These are phyloP conservation scores for Beauveria sp. DNA, from an alignment of 2,329 filamentous ascomycete species.

Conservation along the genomic window DNA sequence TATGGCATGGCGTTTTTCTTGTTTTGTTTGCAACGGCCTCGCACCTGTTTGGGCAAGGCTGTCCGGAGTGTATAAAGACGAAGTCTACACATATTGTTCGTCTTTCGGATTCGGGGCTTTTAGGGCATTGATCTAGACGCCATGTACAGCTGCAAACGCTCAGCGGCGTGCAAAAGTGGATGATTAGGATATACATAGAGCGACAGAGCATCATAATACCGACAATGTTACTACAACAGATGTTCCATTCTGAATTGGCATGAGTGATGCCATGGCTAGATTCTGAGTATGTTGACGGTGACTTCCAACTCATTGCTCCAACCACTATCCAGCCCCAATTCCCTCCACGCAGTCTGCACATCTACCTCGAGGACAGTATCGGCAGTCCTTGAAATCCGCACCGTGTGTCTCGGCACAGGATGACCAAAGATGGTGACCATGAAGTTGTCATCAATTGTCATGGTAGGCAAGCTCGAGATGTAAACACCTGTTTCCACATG, in stretches of 20 bases:
- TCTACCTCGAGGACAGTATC: conserved; percentile 67
- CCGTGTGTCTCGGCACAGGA: conserved; percentile 59
- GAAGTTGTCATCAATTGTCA: conserved; percentile 57
- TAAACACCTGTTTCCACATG: conserved; percentile 51
- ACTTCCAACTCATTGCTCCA: conserved; percentile 78
- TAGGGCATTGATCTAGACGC: background rate
- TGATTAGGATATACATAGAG: background rate
- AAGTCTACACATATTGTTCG: background rate
- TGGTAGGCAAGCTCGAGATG: conserved; percentile 57
- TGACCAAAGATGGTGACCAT: conserved; percentile 68
- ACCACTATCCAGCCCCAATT: conserved; percentile 59
- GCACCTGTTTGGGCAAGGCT: background rate
- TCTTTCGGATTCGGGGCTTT: background rate
- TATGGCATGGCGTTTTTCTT: conserved; percentile 7
- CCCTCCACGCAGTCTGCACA: conserved; percentile 66
- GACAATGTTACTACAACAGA: background rate
- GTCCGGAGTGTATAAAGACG: background rate
- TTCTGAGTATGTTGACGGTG: conserved; percentile 35
- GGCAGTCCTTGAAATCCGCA: conserved; percentile 47
- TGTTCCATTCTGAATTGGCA: background rate
- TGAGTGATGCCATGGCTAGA: background rate
- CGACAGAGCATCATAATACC: background rate
- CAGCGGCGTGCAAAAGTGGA: background rate
- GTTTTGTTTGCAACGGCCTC: background rate
- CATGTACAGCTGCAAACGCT: background rate